phyloP scores from a whole-genome alignment of 2,329 filamentous ascomycete genomes.

The Penicillium janthinellum region DNA sequence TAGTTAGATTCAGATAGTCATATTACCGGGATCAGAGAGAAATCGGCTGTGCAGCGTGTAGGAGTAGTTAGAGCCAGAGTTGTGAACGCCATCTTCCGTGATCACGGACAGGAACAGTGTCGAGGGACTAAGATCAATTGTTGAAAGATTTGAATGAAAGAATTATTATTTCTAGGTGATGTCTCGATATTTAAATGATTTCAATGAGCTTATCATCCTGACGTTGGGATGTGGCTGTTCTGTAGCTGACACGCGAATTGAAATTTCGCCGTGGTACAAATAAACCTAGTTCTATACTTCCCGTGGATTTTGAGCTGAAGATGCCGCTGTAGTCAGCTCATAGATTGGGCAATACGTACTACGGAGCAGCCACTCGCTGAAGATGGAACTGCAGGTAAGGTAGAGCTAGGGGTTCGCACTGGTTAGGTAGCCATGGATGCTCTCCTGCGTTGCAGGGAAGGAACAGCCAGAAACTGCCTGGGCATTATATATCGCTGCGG shows the following conservation, averaged over 20 bases:
- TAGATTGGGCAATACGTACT: too few relatives aligned
- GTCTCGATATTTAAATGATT: not conserved
- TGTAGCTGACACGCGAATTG: not conserved
- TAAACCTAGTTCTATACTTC: not conserved
- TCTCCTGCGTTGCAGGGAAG: too few relatives aligned
- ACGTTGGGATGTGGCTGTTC: not conserved
- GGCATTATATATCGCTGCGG: too few relatives aligned
- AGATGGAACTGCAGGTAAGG: too few relatives aligned
- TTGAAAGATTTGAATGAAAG: not conserved
- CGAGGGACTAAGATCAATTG: not conserved
- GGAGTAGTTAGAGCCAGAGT: constrained; percentile 56
- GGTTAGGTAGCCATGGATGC: too few relatives aligned
- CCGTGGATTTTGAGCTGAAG: not conserved
- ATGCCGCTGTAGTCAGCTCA: too few relatives aligned
- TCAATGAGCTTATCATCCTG: constrained; percentile 2
- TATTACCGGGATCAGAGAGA: constrained; percentile 71
- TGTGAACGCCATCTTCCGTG: constrained; percentile 16
- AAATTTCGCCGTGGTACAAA: not conserved
- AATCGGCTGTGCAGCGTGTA: constrained; percentile 74
- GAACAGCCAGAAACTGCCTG: too few relatives aligned
- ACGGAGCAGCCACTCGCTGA: too few relatives aligned
- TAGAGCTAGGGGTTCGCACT: too few relatives aligned
- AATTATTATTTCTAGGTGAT: not conserved
- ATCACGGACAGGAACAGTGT: not conserved
- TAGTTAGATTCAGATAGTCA: not conserved